phyloP scores from a whole-genome alignment of 2,329 filamentous ascomycete species.

The Fusarium illudens region DNA sequence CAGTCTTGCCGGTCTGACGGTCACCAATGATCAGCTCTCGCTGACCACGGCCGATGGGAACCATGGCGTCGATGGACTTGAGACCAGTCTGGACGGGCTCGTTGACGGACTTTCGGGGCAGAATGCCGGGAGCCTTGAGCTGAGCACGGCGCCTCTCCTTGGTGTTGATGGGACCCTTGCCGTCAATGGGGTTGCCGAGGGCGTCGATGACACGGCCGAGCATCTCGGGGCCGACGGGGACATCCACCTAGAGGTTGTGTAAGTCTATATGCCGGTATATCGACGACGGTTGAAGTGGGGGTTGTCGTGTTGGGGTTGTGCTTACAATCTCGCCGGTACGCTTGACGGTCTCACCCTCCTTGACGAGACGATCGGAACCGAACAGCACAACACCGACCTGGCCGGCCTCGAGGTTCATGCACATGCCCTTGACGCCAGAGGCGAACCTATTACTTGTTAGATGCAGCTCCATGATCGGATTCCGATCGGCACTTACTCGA shows the following conservation, averaged over 20 bases:
- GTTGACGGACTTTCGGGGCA: conserved; percentile 96
- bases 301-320: conserved; percentile 43
- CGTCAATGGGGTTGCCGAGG: conserved; percentile 98
- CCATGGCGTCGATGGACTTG: conserved; percentile 99
- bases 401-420: conserved; percentile 99
- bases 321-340: conserved; percentile 99
- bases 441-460: conserved; percentile 77
- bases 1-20: conserved; percentile 99
- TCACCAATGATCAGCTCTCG: conserved; percentile 99
- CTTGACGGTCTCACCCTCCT: conserved; percentile 99
- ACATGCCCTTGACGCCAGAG: conserved; percentile 99
- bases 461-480: conserved; percentile 3
- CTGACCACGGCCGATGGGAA: conserved; percentile 99
- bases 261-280: conserved; percentile 24
- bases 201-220: conserved; percentile 98
- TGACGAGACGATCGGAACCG: conserved; percentile 99
- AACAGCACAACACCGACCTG: conserved; percentile 99
- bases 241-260: conserved; percentile 77
- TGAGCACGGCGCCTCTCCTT: conserved; percentile 94
- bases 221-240: conserved; percentile 90
- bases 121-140: conserved; percentile 98
- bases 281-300: background rate
- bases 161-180: conserved; percentile 96
- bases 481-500: conserved; percentile 78
- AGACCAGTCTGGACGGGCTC: conserved; percentile 99